Conservation (phyloP, 805 yeast genomes). For the Priceomyces castillae region DNA sequence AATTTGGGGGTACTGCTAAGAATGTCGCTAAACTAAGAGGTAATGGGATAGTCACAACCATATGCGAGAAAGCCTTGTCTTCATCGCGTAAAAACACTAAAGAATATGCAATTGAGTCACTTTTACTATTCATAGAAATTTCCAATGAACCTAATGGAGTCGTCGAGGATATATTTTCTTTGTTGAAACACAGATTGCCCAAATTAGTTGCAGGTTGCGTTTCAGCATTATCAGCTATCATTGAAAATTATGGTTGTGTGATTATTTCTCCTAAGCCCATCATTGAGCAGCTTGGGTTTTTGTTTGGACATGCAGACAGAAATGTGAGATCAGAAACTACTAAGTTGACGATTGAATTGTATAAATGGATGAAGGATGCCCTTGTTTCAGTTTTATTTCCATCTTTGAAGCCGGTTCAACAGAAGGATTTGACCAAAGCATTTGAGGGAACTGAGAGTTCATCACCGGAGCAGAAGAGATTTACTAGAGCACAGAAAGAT, state of each 20-base stretch:
- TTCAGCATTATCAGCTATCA: conserved; percentile 53
- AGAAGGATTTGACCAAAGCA: conserved; percentile 70
- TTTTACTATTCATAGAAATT: conserved; percentile 62
- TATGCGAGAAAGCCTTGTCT: conserved; percentile 80
- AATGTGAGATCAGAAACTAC: conserved; percentile 81
- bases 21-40: conserved; percentile 41
- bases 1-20: conserved; percentile 49
- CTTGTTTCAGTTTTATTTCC: conserved; percentile 60
- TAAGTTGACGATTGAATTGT: conserved; percentile 62
- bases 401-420: conserved; percentile 86
- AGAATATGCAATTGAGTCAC: conserved; percentile 57
- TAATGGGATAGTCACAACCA: conserved; percentile 40
- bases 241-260: conserved; percentile 60
- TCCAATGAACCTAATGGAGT: conserved; percentile 60
- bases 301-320: conserved; percentile 83
- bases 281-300: conserved; percentile 56
- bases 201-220: conserved; percentile 72
- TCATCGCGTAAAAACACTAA: conserved; percentile 77
- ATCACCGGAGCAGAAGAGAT: conserved; percentile 51
- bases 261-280: conserved; percentile 57
- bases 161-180: conserved; percentile 64
- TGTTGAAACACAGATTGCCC: conserved; percentile 63
- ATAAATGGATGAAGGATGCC: conserved; percentile 69
- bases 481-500: conserved; percentile 52
- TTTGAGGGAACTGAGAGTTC: conserved; percentile 52